These are phyloP conservation scores for Taxawa tesnikishii DNA, from an alignment of 2,329 filamentous ascomycete genomes.

Conservation along the genomic window DNA sequence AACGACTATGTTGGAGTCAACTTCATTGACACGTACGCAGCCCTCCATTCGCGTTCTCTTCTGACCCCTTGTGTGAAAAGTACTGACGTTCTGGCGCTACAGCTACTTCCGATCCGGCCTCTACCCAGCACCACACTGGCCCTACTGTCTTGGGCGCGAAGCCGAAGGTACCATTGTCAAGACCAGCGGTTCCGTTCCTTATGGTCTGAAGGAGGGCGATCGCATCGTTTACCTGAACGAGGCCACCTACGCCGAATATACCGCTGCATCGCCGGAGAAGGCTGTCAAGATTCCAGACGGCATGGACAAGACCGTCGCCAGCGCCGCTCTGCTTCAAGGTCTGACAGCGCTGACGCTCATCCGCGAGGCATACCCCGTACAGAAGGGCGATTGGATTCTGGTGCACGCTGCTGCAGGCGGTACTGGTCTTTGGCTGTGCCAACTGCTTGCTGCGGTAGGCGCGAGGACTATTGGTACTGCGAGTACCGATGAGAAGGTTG, in stretches of 20 bases:
- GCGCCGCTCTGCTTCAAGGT: slow-evolving; percentile 65
- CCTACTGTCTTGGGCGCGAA: slow-evolving; percentile 70
- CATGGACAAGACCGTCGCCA: slow-evolving; percentile 49
- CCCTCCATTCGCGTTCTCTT: not conserved
- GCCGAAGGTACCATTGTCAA: slow-evolving; percentile 59
- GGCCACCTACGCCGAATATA: slow-evolving; percentile 48
- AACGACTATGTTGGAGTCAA: slow-evolving; percentile 75
- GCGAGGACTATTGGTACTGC: slow-evolving; percentile 73
- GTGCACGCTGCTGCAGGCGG: slow-evolving; percentile 81
- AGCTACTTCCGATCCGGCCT: slow-evolving; percentile 78
- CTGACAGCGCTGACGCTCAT: slow-evolving; percentile 72
- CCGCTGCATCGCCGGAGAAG: slow-evolving; percentile 38
- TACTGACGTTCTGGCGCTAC: slow-evolving; percentile 2
- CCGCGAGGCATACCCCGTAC: slow-evolving; percentile 57
- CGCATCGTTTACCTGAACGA: slow-evolving; percentile 57
- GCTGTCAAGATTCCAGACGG: slow-evolving; percentile 52
- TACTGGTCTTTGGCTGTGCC: slow-evolving; percentile 61
- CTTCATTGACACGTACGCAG: slow-evolving; percentile 65
- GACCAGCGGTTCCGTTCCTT: slow-evolving; percentile 37
- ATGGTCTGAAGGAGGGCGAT: slow-evolving; percentile 52
- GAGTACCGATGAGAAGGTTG: slow-evolving; percentile 58
- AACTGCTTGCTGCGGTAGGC: slow-evolving; percentile 60
- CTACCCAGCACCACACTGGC: slow-evolving; percentile 56
- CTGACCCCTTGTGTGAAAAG: not conserved
- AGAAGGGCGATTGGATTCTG: slow-evolving; percentile 68